Conservation (phyloP, 2,329 filamentous ascomycete species). For the Exophiala xenobiotica region DNA sequence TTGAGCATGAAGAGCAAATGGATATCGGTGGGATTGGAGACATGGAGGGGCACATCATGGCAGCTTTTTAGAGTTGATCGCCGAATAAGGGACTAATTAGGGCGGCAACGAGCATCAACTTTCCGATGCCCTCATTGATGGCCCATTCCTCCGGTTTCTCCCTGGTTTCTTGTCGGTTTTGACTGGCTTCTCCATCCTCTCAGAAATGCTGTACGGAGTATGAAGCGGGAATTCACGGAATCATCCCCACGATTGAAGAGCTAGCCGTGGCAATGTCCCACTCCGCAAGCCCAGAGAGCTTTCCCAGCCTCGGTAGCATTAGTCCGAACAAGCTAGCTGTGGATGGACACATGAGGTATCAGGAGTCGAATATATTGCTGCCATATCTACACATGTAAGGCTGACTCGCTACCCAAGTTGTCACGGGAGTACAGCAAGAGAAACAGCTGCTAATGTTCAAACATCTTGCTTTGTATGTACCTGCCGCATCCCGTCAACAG, state of each 20-base stretch:
- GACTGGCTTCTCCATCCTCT: no score
- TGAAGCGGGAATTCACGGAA: constrained; percentile 6
- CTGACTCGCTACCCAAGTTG: neutral
- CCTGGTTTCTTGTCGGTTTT: neutral
- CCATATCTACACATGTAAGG: neutral
- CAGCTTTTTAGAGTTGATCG: neutral
- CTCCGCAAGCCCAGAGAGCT: neutral
- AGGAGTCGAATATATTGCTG: neutral
- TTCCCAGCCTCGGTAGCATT: neutral
- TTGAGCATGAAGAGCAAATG: no score
- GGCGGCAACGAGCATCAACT: no score
- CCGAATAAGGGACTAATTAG: no score
- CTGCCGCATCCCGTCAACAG: neutral
- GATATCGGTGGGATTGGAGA: neutral
- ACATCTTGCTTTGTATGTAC: neutral
- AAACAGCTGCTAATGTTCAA: neutral
- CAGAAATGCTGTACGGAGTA: no score
- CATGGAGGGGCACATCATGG: neutral
- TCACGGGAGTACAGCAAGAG: neutral
- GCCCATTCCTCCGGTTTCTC: constrained; percentile 12
- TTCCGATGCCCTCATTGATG: neutral
- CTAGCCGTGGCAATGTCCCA: no score
- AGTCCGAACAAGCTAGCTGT: neutral
- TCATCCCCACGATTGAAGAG: neutral
- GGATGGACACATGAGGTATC: neutral